phyloP scores from a whole-genome alignment of 2,329 filamentous ascomycete genomes.

The Botryotinia narcissicola region DNA sequence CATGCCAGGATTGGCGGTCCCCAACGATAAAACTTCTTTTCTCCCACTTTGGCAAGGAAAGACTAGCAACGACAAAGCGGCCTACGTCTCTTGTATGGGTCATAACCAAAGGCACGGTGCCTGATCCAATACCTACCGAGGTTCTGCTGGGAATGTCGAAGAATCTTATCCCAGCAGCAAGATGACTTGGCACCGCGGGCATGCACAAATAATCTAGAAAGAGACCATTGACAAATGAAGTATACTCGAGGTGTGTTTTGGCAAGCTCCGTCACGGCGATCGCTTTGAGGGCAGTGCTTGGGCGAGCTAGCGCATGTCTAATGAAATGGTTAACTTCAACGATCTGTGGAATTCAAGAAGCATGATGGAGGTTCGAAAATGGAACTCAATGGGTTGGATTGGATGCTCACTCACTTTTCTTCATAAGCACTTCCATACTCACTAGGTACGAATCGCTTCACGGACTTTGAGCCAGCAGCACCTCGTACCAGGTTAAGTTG shows the following conservation, averaged over 20 bases:
- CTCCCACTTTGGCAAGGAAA: conserved; percentile 30
- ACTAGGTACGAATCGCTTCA: conserved; percentile 42
- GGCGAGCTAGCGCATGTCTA: conserved; percentile 5
- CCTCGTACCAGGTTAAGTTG: conserved; percentile 40
- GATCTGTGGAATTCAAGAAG: background rate
- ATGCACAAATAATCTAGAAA: conserved; percentile 30
- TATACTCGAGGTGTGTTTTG: conserved; percentile 29
- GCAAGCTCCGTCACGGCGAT: conserved; percentile 16
- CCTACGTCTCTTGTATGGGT: conserved; percentile 35
- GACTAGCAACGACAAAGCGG: conserved; percentile 28
- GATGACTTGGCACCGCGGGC: conserved; percentile 28
- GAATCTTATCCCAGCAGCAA: conserved; percentile 25
- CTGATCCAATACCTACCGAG: conserved; percentile 32
- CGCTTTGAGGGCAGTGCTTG: conserved; percentile 11
- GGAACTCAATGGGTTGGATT: background rate
- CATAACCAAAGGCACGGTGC: conserved; percentile 26
- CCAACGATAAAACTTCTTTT: conserved; percentile 30
- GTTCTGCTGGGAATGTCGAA: conserved; percentile 29
- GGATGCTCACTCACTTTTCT: conserved; percentile 14
- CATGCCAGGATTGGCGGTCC: conserved; percentile 33
- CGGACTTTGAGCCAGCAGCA: conserved; percentile 34
- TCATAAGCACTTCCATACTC: conserved; percentile 43
- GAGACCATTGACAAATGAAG: conserved; percentile 29
- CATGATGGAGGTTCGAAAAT: background rate
- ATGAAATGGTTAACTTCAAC: background rate